Percentiles rank a stretch among this genome's conserved stretches.
Evolutionary conservation across 176 grass and related monocot genomes (phyloP).

Genomic region (Carex pumila): DNA sequence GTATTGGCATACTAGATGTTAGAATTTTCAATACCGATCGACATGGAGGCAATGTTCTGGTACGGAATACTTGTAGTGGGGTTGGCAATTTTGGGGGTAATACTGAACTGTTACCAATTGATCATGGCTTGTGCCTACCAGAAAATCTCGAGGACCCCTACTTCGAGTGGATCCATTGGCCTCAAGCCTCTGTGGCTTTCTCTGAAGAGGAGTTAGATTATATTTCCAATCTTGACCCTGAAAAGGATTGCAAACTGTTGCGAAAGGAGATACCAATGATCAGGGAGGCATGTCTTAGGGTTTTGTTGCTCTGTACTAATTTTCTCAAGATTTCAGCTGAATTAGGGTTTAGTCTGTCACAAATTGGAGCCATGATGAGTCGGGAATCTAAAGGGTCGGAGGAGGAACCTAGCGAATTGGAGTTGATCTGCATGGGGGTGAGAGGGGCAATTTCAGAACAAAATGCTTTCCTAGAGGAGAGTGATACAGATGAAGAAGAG

Average conservation of each 20-base stretch:
- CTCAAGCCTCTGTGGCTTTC: constrained; percentile 71
- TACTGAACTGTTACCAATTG: constrained; percentile 70
- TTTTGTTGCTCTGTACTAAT: constrained; percentile 76
- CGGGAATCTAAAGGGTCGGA: constrained; percentile 54
- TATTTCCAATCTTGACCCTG: constrained; percentile 64
- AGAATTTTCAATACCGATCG: constrained; percentile 86
- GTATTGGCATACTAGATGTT: constrained; percentile 74
- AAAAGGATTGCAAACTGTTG: constrained; percentile 76
- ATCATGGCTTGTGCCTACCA: constrained; percentile 81
- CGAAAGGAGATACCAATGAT: constrained; percentile 78
- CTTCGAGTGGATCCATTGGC: constrained; percentile 99
- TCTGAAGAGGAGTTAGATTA: constrained; percentile 75
- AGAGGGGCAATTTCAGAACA: constrained; percentile 51
- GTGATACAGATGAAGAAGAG: constrained; percentile 38
- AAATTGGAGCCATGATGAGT: constrained; percentile 95
- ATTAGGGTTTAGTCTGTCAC: constrained; percentile 71
- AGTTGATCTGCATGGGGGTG: constrained; percentile 77
- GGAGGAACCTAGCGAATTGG: constrained; percentile 79
- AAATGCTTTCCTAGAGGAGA: neutral
- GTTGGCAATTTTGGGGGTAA: constrained; percentile 49
- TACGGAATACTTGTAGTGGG: constrained; percentile 45
- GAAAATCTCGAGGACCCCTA: constrained; percentile 93
- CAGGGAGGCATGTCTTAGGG: constrained; percentile 71
- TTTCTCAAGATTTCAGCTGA: constrained; percentile 74
- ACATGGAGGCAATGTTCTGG: constrained; percentile 71